Base-by-base conservation (phyloP, 768 basidiomycete species). In the Auriscalpium microsporum region DNA sequence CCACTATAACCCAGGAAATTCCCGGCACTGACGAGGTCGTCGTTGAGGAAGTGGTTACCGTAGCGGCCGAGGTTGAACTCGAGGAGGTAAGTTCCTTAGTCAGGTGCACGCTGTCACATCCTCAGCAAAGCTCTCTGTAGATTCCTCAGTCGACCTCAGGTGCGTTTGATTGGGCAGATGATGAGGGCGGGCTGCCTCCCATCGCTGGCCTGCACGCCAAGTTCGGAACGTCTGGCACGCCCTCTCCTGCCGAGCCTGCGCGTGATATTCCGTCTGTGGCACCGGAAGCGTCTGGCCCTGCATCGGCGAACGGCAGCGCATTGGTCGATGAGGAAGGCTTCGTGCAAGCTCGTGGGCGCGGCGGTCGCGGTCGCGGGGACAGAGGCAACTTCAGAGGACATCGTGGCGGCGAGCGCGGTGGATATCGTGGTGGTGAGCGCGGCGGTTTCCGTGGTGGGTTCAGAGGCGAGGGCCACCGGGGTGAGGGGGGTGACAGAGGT, bases 91-190 rank as follows among this genome's bases (percentile, higher is more conserved):
- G 28, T 28, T 7, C 28, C 28, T 28, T 28, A 7, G 7, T 28
- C 28, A 28, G 28, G 28, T 28, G 28, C 28, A 28, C 5, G 28
- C 28, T 28, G 28, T 28, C 28, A 28, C 5, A 28, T 28, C 28
- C 28, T 28, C 28, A 28, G 2, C 28, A 28, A 28, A 4, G 28
- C 28, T 28, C 28, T 28, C 2, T 28, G 28, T 17, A 65, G 63
- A 58, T 54, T 8, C 50, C 60, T 3, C 37, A 56, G 19, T 54
- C 62, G 4, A 53, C 48, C 7, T 57, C 60, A 48, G 69, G 63
- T n/a, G 71, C 80, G 28, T 75, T 92, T 54, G 85, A 92, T 68
- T 92, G 90, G 90, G 83, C 81, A 44, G 87, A 90, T 54, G 86
- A 89, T n/a, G 85, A 86, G 58, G 80, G 75, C 16, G 87, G 79